Base-by-base conservation (phyloP, 768 basidiomycete genomes). In the Paxillus rubicundulus region DNA sequence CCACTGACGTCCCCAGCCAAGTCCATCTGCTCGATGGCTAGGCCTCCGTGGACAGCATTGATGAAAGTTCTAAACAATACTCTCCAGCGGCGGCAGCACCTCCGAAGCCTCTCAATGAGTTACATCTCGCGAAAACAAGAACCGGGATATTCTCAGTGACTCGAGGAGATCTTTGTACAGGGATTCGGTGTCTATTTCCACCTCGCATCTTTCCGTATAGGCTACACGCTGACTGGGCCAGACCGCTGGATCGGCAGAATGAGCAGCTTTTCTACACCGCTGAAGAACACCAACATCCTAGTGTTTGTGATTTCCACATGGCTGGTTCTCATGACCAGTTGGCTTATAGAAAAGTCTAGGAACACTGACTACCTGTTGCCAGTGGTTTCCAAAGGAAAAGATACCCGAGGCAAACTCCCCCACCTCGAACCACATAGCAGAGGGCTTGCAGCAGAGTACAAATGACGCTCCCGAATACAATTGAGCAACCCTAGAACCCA, bases 231-330 rank as follows among this genome's bases (percentile, higher is more conserved):
- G 41, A 56, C 45, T 20, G 48, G 27, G 27, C 44, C 34, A 50
- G 6, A 27, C 27, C 7, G 39, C 46, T 7, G 45, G 12, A 30
- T 50, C 18, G 18, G 36, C 52, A 85, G 83, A 68, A 50, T 86
- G 58, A 82, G 78, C 27, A 74, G 75, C 27, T 74, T 87, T 30
- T 74, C 81, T 2, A 71, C 72, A 16, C 82, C 84, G 16, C 64
- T 86, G 38, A 81, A 78, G 61, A 59, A 65, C 5, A 80, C 77
- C 6, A 68, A 72, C 40, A 70, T 87, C 1, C 78, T 78, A 0
- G 72, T 87, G 5, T 86, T 85, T 63, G 81, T 76, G 16, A 49
- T 84, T 33, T 85, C 84, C 6, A 86, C 85, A 21, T 88, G 81
- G 83, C 84, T 55, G 54, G 73, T 53, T 17, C 24, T 33, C 16